Evolutionary conservation across 179 eudicot species (phyloP).

Genomic region (Camellia oleifera): DNA sequence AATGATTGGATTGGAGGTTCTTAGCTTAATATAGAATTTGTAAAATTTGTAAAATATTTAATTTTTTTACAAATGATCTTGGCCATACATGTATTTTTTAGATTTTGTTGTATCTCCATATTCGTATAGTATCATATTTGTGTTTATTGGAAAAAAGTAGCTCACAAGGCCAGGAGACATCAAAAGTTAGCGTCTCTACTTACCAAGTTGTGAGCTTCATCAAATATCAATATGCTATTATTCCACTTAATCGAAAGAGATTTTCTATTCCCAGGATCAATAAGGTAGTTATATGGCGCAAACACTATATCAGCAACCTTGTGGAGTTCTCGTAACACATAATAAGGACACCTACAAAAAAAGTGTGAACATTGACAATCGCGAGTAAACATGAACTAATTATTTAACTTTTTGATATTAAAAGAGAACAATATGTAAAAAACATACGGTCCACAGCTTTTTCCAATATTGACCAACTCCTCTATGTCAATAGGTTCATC

Average conservation of each 20-base stretch:
- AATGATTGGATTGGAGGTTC: too few species aligned
- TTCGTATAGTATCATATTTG: too few species aligned
- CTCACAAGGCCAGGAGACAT: not conserved
- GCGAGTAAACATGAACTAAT: constrained; percentile 18
- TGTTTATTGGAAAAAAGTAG: too few species aligned
- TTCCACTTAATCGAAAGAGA: constrained; percentile 69
- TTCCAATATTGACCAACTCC: constrained; percentile 91
- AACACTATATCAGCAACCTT: constrained; percentile 87
- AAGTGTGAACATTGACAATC: constrained; percentile 1
- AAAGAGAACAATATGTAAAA: constrained; percentile 10
- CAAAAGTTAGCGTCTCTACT: constrained; percentile 22
- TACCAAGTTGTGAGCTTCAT: constrained; percentile 99
- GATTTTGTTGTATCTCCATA: too few species aligned
- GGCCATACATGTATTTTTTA: too few species aligned
- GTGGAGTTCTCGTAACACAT: constrained; percentile 82
- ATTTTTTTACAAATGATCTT: too few species aligned
- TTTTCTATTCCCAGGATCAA: constrained; percentile 65
- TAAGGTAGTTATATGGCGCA: constrained; percentile 97
- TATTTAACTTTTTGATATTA: not conserved
- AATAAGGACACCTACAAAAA: constrained; percentile 81
- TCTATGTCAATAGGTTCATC: constrained; percentile 96
- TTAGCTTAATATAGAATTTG: too few species aligned
- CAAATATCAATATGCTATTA: constrained; percentile 75
- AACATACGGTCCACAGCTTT: constrained; percentile 89
- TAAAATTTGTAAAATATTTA: too few species aligned